A percentile compares a stretch with the other conserved stretches of the same genome.
These are phyloP conservation scores for Carex littledalei DNA, from an alignment of 176 grass and related monocot genomes.

Conservation along the genomic window DNA sequence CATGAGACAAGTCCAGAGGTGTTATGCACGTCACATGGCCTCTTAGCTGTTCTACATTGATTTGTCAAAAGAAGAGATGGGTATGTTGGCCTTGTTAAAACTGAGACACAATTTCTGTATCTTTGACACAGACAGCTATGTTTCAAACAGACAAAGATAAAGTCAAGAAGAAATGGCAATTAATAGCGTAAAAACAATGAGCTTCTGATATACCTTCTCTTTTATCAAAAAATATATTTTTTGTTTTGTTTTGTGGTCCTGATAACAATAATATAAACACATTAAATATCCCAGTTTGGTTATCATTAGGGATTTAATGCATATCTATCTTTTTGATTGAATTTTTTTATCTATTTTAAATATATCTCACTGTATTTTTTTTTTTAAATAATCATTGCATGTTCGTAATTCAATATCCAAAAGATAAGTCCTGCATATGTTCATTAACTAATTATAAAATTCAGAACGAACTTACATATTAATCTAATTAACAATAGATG, in stretches of 20 bases:
- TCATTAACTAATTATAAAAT: neutral
- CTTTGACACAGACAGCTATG: slow-evolving; percentile 6
- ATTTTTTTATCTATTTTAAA: neutral
- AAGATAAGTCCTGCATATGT: neutral
- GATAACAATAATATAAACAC: neutral
- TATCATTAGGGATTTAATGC: neutral
- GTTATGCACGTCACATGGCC: slow-evolving; percentile 16
- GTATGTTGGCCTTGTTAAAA: slow-evolving; percentile 16
- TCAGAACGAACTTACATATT: too few relatives aligned
- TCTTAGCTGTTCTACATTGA: slow-evolving; percentile 24
- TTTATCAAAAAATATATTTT: neutral
- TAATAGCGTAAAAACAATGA: neutral
- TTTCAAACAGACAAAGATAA: slow-evolving; percentile 4
- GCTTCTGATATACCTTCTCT: neutral
- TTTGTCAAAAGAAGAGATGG: slow-evolving; percentile 15
- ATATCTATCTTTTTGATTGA: neutral
- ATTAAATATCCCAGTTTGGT: neutral
- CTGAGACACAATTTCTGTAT: neutral
- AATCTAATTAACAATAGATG: neutral
- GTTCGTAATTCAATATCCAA: neutral
- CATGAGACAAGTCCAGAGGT: neutral
- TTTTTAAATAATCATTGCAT: too few relatives aligned
- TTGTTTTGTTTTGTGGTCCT: neutral
- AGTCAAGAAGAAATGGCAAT: neutral
- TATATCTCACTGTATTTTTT: neutral